Base-by-base conservation (phyloP, 2,329 filamentous ascomycete genomes). In the Cadophora gregata region DNA sequence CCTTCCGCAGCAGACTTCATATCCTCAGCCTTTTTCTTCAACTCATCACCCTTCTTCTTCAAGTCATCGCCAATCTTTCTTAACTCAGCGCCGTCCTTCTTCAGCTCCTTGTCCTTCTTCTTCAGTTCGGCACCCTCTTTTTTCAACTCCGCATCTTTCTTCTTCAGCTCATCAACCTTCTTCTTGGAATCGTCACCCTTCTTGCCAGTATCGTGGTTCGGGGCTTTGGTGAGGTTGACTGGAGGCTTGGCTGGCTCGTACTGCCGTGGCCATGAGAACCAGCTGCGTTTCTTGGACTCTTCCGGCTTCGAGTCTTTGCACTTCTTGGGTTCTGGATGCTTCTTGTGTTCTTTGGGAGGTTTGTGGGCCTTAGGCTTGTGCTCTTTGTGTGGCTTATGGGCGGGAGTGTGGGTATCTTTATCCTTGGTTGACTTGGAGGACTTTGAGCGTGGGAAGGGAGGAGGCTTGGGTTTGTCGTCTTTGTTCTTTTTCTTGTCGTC, bases 241-340 rank as follows among this genome's bases (percentile, higher is more conserved):
- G 56, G 33, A 1, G 36, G 21, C 21, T 29, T 59, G 14, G 56
- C 56, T 27, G 56, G 56, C 16, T 59, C 56, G 56, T 59, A 59
- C n/a, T 59, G 56, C 8, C 12, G 21, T 5, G 25, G 56, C 12
- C 5, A 21, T 1, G 56, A 42, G 38, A 59, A 59, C n/a, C 21
- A 59, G 36, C 56, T 27, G 21, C 24, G 38, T 24, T 59, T 59
- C 38, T 59, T 59, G n/a, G 33, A n/a, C 16, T 59, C 33, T 1
- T 42, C 38, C 1, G n/a, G n/a, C 16, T 50, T 61, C 4, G 42
- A n/a, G 3, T 48, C 42, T 19, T 61, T 50, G 4, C 24, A 29
- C 25, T 61, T 33, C 59, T 61, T 60, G 10, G 58, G 42, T 38
- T 45, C 33, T 14, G 42, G 42, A 1, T 31, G 56, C 14, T 38